phyloP scores from a whole-genome alignment of 331 rosid species.

The Malus hybrid region DNA sequence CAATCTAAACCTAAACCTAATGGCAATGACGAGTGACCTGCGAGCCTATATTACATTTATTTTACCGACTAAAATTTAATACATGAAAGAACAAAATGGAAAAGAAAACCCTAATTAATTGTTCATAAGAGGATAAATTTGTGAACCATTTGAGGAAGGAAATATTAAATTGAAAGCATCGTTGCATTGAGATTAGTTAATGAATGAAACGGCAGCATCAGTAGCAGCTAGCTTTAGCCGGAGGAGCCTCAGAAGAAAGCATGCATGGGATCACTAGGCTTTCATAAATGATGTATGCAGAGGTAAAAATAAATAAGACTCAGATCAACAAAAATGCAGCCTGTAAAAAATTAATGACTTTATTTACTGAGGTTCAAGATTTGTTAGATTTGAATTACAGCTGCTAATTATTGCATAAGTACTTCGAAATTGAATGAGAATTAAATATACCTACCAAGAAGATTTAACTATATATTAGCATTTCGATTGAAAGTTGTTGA shows the following conservation, averaged over 20 bases:
- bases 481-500: too few species aligned
- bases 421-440: neutral
- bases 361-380: neutral
- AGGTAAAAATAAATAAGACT: neutral
- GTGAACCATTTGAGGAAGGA: conserved; percentile 18
- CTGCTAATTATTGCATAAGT: neutral
- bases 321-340: neutral
- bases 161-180: neutral
- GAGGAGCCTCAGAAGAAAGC: conserved; percentile 18
- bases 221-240: conserved; percentile 3
- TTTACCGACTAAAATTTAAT: conserved; percentile 21
- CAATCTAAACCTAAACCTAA: neutral
- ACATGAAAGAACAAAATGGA: conserved; percentile 15
- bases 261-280: neutral
- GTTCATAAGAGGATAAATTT: conserved; percentile 18
- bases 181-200: neutral
- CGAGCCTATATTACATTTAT: neutral
- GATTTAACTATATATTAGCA: neutral
- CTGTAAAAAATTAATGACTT: neutral
- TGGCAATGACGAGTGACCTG: neutral
- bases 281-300: conserved; percentile 23
- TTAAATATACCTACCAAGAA: neutral
- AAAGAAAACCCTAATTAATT: conserved; percentile 13
- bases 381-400: neutral
- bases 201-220: neutral